Evolutionary conservation across 805 yeast genomes (phyloP).

Genomic region (Ogataea dorogensis): DNA sequence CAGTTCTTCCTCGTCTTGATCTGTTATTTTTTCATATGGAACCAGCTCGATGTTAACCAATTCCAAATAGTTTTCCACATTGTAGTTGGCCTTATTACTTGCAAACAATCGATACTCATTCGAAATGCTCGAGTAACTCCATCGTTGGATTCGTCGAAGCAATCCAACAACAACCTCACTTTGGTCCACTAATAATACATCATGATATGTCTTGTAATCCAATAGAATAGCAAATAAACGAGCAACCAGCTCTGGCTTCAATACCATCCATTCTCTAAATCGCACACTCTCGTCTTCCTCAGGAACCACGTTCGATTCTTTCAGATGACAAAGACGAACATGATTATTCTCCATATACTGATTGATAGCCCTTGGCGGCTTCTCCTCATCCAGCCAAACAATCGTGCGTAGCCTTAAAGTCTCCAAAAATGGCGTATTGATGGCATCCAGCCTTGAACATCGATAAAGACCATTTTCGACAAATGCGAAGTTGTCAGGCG

Average conservation of each 20-base stretch:
- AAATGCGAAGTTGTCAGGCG: constrained; percentile 89
- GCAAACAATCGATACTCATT: constrained; percentile 81
- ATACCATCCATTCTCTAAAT: constrained; percentile 65
- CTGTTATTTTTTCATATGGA: constrained; percentile 34
- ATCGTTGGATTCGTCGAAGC: constrained; percentile 77
- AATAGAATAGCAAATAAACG: constrained; percentile 65
- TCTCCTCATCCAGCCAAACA: constrained; percentile 78
- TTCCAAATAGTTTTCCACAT: constrained; percentile 81
- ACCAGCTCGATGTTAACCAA: constrained; percentile 56
- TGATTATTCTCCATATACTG: constrained; percentile 59
- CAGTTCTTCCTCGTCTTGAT: constrained; percentile 10
- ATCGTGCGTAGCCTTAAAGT: constrained; percentile 69
- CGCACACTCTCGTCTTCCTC: constrained; percentile 28
- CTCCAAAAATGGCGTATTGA: constrained; percentile 73
- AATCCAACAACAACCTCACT: constrained; percentile 80
- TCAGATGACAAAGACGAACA: constrained; percentile 50
- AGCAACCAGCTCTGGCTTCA: constrained; percentile 62
- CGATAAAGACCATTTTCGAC: constrained; percentile 88
- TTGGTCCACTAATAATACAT: constrained; percentile 73
- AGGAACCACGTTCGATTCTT: constrained; percentile 22
- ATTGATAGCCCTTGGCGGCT: constrained; percentile 70
- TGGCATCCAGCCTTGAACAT: constrained; percentile 73
- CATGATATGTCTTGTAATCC: constrained; percentile 57
- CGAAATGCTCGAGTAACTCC: constrained; percentile 83
- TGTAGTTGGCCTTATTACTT: constrained; percentile 67